Conservation (phyloP, 2,329 filamentous ascomycete species). For the Pseudogymnoascus sp. region DNA sequence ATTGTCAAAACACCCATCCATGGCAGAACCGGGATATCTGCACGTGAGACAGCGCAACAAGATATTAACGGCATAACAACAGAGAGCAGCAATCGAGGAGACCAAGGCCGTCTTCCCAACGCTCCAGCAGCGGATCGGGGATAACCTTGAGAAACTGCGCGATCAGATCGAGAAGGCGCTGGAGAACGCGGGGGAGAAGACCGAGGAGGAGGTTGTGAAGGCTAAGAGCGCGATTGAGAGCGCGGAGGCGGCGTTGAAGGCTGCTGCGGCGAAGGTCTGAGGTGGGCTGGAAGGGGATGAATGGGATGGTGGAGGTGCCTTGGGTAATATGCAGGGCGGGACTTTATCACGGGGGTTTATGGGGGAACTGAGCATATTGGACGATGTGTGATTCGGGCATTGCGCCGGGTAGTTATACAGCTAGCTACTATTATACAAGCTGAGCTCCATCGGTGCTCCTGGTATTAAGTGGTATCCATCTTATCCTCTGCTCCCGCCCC, state of each 20-base stretch:
- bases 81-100: conserved; percentile 60
- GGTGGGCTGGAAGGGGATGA: not conserved
- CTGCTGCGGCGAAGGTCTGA: conserved; percentile 34
- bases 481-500: conserved; percentile 23
- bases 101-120: conserved; percentile 75
- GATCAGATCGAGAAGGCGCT: conserved; percentile 61
- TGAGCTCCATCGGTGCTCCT: not conserved
- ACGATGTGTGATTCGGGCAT: conserved; percentile 17
- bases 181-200: conserved; percentile 38
- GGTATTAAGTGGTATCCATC: conserved; percentile 18
- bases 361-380: not conserved
- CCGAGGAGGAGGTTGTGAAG: conserved; percentile 44
- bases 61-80: not conserved
- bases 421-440: conserved; percentile 21
- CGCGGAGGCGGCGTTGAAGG: conserved; percentile 45
- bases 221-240: conserved; percentile 38
- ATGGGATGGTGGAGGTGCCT: not conserved
- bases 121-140: conserved; percentile 60
- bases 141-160: conserved; percentile 65
- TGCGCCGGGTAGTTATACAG: conserved; percentile 22
- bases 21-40: not conserved
- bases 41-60: not conserved
- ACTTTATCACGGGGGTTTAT: not conserved
- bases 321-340: not conserved
- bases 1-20: not conserved